Base-by-base conservation (phyloP, 1,284 basidiomycete species). In the Coniophora puteana region DNA sequence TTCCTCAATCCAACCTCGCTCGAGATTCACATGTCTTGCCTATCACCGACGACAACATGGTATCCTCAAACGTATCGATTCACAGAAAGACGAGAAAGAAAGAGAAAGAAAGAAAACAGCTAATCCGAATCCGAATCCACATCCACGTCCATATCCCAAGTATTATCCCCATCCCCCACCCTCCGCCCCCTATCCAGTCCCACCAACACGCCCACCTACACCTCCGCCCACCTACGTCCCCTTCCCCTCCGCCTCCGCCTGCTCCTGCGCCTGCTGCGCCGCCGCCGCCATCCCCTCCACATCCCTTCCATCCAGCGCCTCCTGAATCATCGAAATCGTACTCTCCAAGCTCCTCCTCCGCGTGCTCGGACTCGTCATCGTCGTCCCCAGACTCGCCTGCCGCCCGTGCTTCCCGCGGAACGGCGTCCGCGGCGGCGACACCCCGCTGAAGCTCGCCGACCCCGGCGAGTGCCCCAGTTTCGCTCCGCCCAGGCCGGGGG, bases 291-390 rank as follows among this genome's bases (percentile, higher is more conserved):
- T n/a, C n/a, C n/a, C 17, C 28, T 60, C 58, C 37, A 61, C 33
- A 26, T 67, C 78, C 58, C 67, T 76, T 28, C 83, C 87, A 47
- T 92, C 91, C 61, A 83, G 78, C 10, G 86, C 89, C 51, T 89
- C 89, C 63, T 93, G 86, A 58, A 99, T 96, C 64, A 98, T 79
- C 53, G 86, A 87, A 72, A 96, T 93, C 40, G 95, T 99, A 60
- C 89, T 94, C 72, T 98, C 95, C 60, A 99, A 69, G 58, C 90
- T 93, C 54, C 94, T 76, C 62, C 94, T 72, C 50, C 96, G 76
- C 45, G 87, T 99, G 57, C 89, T 93, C 8, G 96, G 95, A 58
- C 87, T 91, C 34, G 93, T 96, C 80, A 89, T 89, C 50, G 95
- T 99, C 45, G 96, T 99, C 3, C 96, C 96, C 46, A 99, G 67